These are phyloP conservation scores for Mucor mucedo DNA, from an alignment of 371 early-diverging fungal species.

Conservation along the genomic window DNA sequence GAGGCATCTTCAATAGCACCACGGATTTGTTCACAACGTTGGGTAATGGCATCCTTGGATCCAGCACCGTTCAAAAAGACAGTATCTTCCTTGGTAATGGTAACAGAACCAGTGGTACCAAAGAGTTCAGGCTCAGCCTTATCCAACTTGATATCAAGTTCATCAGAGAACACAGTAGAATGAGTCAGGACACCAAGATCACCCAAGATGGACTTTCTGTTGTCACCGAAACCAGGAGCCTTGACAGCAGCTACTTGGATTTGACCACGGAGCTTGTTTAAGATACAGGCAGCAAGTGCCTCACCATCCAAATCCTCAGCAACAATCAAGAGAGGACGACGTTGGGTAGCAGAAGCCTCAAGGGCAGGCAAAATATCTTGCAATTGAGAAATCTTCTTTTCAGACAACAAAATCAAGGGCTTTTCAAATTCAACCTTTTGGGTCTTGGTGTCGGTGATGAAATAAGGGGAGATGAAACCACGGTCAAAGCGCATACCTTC, in stretches of 20 bases:
- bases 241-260: slow-evolving; percentile 95
- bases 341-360: slow-evolving; percentile 91
- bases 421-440: slow-evolving; percentile 99
- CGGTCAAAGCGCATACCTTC: slow-evolving; percentile 99
- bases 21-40: slow-evolving; percentile 97
- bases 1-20: slow-evolving; percentile 79
- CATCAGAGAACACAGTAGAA: slow-evolving; percentile 94
- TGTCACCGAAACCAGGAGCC: slow-evolving; percentile 99
- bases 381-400: slow-evolving; percentile 95
- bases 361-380: slow-evolving; percentile 96
- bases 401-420: slow-evolving; percentile 93
- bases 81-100: slow-evolving; percentile 98
- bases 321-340: slow-evolving; percentile 95
- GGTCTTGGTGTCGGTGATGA: slow-evolving; percentile 96
- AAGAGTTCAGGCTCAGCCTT: slow-evolving; percentile 89
- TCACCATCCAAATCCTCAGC: slow-evolving; percentile 99
- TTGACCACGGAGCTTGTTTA: slow-evolving; percentile 98
- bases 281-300: slow-evolving; percentile 96
- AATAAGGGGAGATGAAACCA: slow-evolving; percentile 98
- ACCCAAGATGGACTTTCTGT: slow-evolving; percentile 97
- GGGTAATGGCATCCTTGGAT: slow-evolving; percentile 82
- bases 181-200: slow-evolving; percentile 96
- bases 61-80: slow-evolving; percentile 95
- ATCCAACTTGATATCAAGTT: slow-evolving; percentile 94
- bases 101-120: slow-evolving; percentile 86